Evolutionary conservation across 176 grass and related monocot genomes (phyloP).

Genomic region (Zizania latifolia): DNA sequence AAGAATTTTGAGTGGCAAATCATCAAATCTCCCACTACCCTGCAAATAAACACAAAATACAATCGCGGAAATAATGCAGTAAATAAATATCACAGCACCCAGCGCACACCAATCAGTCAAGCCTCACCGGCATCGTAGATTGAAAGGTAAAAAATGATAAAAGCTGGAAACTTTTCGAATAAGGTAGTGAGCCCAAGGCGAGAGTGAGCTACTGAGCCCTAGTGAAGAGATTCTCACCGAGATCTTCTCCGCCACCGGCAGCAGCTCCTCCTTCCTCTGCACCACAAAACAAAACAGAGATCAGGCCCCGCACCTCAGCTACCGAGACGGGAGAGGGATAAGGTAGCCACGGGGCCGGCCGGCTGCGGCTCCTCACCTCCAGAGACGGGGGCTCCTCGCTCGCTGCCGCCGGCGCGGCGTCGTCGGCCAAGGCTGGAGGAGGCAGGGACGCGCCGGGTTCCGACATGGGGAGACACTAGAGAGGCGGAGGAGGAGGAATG

Average conservation of each 20-base stretch:
- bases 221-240: conserved; percentile 29
- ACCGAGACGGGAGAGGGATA: not conserved
- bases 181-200: not conserved
- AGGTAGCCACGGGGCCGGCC: too few relatives aligned
- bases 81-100: not conserved
- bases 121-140: not conserved
- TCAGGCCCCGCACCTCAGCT: not conserved
- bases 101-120: not conserved
- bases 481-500: not conserved
- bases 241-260: conserved; percentile 68
- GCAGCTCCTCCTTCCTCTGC: conserved; percentile 53
- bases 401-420: not conserved
- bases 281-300: not conserved
- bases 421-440: conserved; percentile 5
- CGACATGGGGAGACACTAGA: conserved; percentile 38
- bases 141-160: not conserved
- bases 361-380: conserved; percentile 26
- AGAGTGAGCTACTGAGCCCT: not conserved
- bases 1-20: too few relatives aligned
- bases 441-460: conserved; percentile 37
- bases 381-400: conserved; percentile 14
- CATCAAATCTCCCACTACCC: too few relatives aligned
- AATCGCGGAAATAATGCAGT: too few relatives aligned
- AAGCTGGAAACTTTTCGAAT: not conserved
- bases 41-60: not conserved